Percentiles rank a stretch among this genome's conserved stretches.
These are phyloP conservation scores for Calonectria fujianensis DNA, from an alignment of 2,329 filamentous ascomycete species.

Conservation along the genomic window DNA sequence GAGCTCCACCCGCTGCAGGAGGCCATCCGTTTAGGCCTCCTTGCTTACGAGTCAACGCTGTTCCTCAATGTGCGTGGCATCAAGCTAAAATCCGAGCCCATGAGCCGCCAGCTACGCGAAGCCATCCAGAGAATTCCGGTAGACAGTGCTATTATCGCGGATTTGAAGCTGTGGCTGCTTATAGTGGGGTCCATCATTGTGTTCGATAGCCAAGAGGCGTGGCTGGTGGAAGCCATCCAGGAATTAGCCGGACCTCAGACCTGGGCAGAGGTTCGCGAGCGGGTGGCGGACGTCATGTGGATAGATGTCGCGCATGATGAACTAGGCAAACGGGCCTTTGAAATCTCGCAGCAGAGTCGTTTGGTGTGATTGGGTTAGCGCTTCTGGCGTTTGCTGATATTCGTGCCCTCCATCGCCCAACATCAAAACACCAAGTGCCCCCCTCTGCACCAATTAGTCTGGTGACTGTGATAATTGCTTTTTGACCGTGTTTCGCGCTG, in stretches of 20 bases:
- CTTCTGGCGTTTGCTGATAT: background rate
- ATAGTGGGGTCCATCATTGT: constrained; percentile 52
- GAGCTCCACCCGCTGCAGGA: constrained; percentile 46
- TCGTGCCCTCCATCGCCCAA: background rate
- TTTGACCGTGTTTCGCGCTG: background rate
- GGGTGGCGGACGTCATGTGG: constrained; percentile 53
- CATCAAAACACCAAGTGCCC: background rate
- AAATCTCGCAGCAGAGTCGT: constrained; percentile 10
- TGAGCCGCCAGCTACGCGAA: constrained; percentile 40
- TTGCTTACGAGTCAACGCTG: constrained; percentile 56
- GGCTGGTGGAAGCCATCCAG: constrained; percentile 49
- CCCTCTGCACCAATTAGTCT: background rate
- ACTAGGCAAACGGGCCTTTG: constrained; percentile 42
- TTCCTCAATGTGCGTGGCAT: constrained; percentile 51
- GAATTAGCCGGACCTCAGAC: constrained; percentile 38
- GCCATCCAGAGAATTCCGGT: constrained; percentile 41
- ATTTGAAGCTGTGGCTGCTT: constrained; percentile 55
- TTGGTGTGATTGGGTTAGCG: background rate
- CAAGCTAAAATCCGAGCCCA: constrained; percentile 43
- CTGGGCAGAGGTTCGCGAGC: constrained; percentile 51
- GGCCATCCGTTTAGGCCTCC: constrained; percentile 54
- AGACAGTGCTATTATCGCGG: constrained; percentile 14
- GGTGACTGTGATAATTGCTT: background rate
- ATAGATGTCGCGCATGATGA: constrained; percentile 52
- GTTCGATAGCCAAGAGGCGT: constrained; percentile 47